Base-by-base conservation (phyloP, 495 filamentous ascomycete genomes). In the Aspergillus biplanus region DNA sequence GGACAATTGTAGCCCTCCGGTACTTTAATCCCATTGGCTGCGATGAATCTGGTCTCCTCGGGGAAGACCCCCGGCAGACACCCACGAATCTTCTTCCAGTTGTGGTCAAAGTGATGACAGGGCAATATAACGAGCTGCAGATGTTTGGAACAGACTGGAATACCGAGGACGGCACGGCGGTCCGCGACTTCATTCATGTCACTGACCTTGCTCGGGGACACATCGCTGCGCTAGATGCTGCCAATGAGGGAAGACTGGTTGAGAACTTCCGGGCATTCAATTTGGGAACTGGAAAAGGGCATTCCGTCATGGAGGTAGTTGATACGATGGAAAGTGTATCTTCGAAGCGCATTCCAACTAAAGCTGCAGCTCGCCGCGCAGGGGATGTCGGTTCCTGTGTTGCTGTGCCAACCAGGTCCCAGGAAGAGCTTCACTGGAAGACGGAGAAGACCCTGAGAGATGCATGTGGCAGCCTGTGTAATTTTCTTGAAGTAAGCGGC, bases 391-490 rank as follows among this genome's bases (percentile, higher is more conserved):
- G 93, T 85, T 59, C 91, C 88, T 80, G 93, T 89, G 65, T 80
- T 89, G 71, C 93, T 46, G 90, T 94, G 71, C 91, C 91, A 33
- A 85, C 85, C n/a, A 84, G 89, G 44, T 92, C 93, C 11, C 92
- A 92, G 65, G 72, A 87, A 67, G 93, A 97, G 82, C 85, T 97
- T n/a, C 78, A 86, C 16, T 97, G 93, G 93, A 92, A 92, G 80
- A 93, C 93, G 8, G 82, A 93, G 73, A 84, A 89, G 59, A 89
- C 89, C 4, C 79, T 97, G 67, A 90, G 92, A 73, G 85, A 94
- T 72, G 91, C 91, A 3, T 97, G 93, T 73, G 81, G 83, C 62
- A 91, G 93, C 74, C 82, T 97, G 59, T 96, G 92, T 88, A 89
- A 87, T 68, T 97, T 80, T 56, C 58, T 80, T 33, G 64, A 73